Evolutionary conservation across 2,329 filamentous ascomycete genomes (phyloP), one percentile per base, ranked within the genome.

Genomic region (Phyllosticta citribraziliensis): DNA sequence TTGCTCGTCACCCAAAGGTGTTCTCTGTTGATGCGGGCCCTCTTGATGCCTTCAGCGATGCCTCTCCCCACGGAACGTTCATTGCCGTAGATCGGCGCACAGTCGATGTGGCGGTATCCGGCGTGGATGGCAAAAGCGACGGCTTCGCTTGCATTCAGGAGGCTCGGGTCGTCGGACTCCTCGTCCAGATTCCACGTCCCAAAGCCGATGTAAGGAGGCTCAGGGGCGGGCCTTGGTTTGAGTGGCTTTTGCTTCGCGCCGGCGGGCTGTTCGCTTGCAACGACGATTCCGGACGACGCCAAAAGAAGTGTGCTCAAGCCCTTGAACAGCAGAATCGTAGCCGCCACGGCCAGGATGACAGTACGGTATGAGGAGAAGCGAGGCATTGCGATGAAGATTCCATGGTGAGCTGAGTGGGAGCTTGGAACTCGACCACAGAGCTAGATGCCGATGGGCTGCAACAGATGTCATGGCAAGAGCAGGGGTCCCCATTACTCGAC

Each of bases 21-120:
- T 53, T 71, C 67, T 24, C 74, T 67, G 40, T 64, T 64, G 14
- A 76, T 54, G 2, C 69, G 67, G 4, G 70, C 66, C 61, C 68
- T 70, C 52, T 66, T 57, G 47, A 76, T 55, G 4, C 73, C 74
- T 30, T 72, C 69, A 8, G 66, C 64, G 35, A 79, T 76, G 17
- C 75, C 77, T 52, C 69, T 66, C 10, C 77, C 77, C 1, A 79
- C 76, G 58, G 74, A 71, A 52, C 71, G 67, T 67, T 80, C 75
- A 63, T 79, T 79, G 5, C 68, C 66, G 60, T 79, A 80, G 12
- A 70, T 70, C 5, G 73, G 71, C 1, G 17, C 79, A 24, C 74
- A 74, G 67, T 83, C 81, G 63, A 83, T 79, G 68, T 82, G 80
- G 17, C 78, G 75, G 68, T 82, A 83, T n/a, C 81, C 81, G 52